Conservation (phyloP, 2,329 filamentous ascomycete genomes). For the Ophiognomonia clavigignenti-juglandacearum region DNA sequence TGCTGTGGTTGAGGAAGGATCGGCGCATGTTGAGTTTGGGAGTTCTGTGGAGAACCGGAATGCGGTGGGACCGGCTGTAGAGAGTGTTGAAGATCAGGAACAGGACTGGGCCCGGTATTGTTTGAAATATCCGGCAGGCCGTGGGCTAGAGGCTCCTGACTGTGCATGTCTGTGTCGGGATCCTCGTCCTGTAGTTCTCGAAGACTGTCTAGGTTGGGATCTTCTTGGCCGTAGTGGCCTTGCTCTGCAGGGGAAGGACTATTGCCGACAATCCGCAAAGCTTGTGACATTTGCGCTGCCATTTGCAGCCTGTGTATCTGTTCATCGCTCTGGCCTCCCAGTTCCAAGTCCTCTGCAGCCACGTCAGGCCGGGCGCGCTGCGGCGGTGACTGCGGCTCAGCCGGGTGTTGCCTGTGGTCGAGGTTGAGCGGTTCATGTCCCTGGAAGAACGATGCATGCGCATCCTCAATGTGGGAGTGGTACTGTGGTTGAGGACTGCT, state of each 20-base stretch:
- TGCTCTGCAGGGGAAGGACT: conserved; percentile 37
- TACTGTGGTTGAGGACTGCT: conserved; percentile 10
- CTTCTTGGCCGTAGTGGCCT: conserved; percentile 7
- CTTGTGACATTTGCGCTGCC: conserved; percentile 53
- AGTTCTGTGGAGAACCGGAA: conserved; percentile 19
- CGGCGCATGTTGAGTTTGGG: conserved; percentile 12
- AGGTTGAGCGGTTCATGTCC: conserved; percentile 17
- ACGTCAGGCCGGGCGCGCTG: conserved; percentile 37
- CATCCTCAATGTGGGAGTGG: conserved; percentile 12
- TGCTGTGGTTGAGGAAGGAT: conserved; percentile 25
- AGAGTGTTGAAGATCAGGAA: conserved; percentile 27
- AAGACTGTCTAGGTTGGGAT: conserved; percentile 14
- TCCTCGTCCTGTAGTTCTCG: conserved; percentile 22
- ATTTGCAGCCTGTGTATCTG: conserved; percentile 39
- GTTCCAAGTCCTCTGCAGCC: conserved; percentile 51
- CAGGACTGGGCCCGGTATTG: conserved; percentile 34
- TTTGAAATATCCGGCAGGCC: conserved; percentile 26
- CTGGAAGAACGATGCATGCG: conserved; percentile 14
- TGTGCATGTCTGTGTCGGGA: conserved; percentile 18
- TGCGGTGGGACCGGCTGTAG: conserved; percentile 21
- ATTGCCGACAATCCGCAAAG: conserved; percentile 47
- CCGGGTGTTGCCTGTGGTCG: conserved; percentile 22
- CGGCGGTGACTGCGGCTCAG: conserved; percentile 33
- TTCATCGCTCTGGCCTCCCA: conserved; percentile 42
- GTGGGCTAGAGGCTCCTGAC: conserved; percentile 19